Base-by-base conservation (phyloP, 139 green algal species). In the Coelastrella sp. region DNA sequence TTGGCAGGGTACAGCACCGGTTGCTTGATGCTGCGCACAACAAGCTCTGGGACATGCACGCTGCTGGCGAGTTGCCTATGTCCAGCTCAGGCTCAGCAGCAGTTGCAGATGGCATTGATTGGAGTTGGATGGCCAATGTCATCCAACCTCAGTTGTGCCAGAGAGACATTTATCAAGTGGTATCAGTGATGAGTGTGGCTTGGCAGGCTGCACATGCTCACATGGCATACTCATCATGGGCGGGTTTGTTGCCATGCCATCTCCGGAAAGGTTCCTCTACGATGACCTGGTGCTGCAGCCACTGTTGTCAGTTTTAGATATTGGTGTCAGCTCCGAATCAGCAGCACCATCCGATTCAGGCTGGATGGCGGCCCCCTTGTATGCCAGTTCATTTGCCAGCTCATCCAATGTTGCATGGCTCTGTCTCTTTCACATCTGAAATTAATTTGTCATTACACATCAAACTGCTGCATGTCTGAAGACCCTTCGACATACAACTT, bases 181-280 rank as follows among this genome's bases (percentile, higher is more conserved):
- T 27, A 82, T 82, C 76, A 82, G 27, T 59, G 76, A 82, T 49
- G 76, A 63, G 35, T 82, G 76, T 27, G 76, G 76, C 76, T 60
- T 82, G 19, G 76, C 76, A 63, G 76, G 27, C 6, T 10, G 8
- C 7, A 49, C 56, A 17, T 82, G 76, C 35, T 60, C 24, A 22
- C 76, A 82, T 59, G 76, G 76, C 9, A 35, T 82, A 49, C 76
- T 27, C 9, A 35, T 82, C 24, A 35, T 61, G 19, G 76, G 76
- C 17, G 7, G 76, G 9, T n/a, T 61, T 58, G 11, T 82, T 9
- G 76, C 76, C 4, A 82, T 82, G 76, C 76, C 76, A 25, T 24
- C 76, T 7, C 76, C 76, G 20, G 76, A 82, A 27, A 35, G 76
- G 24, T 82, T 82, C 76, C 76, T 82, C 25, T 82, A 63, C 76